Conservation (phyloP, 2,329 filamentous ascomycete species). For the Ophiostoma sp. region DNA sequence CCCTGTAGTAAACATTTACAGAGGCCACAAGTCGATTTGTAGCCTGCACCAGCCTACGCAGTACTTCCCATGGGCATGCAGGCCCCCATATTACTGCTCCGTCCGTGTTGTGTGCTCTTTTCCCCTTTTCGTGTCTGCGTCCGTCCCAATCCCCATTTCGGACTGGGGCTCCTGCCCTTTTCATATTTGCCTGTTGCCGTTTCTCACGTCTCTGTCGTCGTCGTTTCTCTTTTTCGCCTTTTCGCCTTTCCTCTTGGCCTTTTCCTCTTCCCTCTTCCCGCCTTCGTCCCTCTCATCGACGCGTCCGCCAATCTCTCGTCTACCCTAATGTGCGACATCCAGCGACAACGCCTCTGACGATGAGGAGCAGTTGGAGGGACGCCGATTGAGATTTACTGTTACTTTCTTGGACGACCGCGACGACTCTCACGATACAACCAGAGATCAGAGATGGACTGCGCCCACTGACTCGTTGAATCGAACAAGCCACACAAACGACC, state of each 20-base stretch:
- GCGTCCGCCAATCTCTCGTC: constrained; percentile 12
- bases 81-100: not conserved
- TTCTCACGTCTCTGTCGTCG: not conserved
- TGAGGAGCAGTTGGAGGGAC: constrained; percentile 24
- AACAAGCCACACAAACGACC: not conserved
- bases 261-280: constrained; percentile 30
- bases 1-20: not conserved
- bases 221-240: constrained; percentile 22
- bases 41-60: too few relatives aligned
- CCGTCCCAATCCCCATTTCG: not conserved
- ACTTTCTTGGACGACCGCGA: constrained; percentile 20
- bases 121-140: not conserved
- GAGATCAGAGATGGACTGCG: constrained; percentile 27
- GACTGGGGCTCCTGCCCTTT: too few relatives aligned
- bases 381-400: constrained; percentile 14
- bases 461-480: constrained; percentile 23
- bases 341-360: constrained; percentile 23
- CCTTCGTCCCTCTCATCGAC: constrained; percentile 18
- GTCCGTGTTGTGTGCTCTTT: not conserved
- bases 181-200: too few relatives aligned
- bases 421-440: constrained; percentile 23
- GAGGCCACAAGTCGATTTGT: too few relatives aligned
- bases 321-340: constrained; percentile 21
- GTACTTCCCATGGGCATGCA: too few relatives aligned
- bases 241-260: constrained; percentile 22